These are phyloP conservation scores for Pseudopyricularia javanii DNA, from an alignment of 2,329 filamentous ascomycete genomes.

Conservation along the genomic window DNA sequence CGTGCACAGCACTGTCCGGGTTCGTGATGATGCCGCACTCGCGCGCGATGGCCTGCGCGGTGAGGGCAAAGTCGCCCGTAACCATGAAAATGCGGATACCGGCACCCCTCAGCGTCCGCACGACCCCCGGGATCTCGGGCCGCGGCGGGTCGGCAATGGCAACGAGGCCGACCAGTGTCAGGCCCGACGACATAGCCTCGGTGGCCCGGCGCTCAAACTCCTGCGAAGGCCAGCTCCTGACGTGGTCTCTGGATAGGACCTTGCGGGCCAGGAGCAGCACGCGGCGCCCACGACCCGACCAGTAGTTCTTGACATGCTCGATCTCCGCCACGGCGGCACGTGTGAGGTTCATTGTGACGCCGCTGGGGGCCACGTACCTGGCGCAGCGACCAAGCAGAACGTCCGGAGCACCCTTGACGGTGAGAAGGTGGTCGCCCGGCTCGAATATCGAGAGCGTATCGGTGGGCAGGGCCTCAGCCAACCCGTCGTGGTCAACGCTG, in stretches of 20 bases:
- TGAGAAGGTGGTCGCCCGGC: slow-evolving; percentile 35
- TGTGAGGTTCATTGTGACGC: slow-evolving; percentile 37
- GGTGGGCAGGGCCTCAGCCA: slow-evolving; percentile 38
- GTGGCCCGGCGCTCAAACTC: too few relatives aligned
- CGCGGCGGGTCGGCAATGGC: slow-evolving; percentile 61
- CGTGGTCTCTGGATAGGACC: slow-evolving; percentile 60
- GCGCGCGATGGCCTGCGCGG: slow-evolving; percentile 50
- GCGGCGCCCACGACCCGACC: slow-evolving; percentile 56
- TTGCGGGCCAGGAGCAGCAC: slow-evolving; percentile 51
- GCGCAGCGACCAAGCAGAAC: slow-evolving; percentile 39
- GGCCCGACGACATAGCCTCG: slow-evolving; percentile 54
- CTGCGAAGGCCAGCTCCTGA: too few relatives aligned
- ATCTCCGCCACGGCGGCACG: slow-evolving; percentile 29
- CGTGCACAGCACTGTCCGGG: slow-evolving; percentile 33
- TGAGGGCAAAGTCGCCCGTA: slow-evolving; percentile 42
- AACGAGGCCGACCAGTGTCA: slow-evolving; percentile 59
- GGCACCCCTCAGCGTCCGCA: slow-evolving; percentile 48
- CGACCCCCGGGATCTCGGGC: slow-evolving; percentile 51
- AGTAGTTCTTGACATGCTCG: slow-evolving; percentile 47
- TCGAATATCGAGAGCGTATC: slow-evolving; percentile 22
- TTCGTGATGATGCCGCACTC: slow-evolving; percentile 55
- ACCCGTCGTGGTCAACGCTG: slow-evolving; percentile 35
- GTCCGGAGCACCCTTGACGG: slow-evolving; percentile 48
- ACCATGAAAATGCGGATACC: slow-evolving; percentile 63
- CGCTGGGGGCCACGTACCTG: slow-evolving; percentile 41